Evolutionary conservation across 345 rosid genomes (phyloP).

Genomic region (Euphorbia pulcherrima): DNA sequence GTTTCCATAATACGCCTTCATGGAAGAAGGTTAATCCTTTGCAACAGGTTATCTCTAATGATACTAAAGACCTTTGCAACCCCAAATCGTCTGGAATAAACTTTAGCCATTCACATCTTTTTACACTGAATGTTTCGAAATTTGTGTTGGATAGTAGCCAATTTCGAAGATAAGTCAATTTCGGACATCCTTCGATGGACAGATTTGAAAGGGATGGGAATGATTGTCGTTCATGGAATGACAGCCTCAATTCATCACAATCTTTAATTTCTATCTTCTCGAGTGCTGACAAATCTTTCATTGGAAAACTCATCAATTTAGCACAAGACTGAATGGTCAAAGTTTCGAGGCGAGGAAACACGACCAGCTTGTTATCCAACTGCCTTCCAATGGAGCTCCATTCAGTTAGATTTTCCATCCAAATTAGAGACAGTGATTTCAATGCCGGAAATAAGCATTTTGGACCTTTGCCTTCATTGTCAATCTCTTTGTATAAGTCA

Average conservation of each 20-base stretch:
- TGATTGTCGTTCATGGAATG: neutral
- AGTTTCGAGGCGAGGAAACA: conserved; percentile 18
- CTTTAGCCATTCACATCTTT: neutral
- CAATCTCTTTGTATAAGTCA: neutral
- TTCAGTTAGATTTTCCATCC: neutral
- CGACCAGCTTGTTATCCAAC: neutral
- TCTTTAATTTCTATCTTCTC: neutral
- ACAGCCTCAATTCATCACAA: neutral
- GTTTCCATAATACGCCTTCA: too few relatives aligned
- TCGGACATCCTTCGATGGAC: neutral
- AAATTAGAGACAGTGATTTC: neutral
- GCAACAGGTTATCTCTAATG: neutral
- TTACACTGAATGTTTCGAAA: neutral
- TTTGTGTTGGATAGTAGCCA: neutral
- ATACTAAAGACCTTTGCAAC: neutral
- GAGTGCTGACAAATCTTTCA: neutral
- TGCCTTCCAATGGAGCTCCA: neutral
- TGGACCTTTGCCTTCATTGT: neutral
- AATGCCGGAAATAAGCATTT: neutral
- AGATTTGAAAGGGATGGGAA: neutral
- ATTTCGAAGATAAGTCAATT: neutral
- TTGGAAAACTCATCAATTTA: conserved; percentile 1
- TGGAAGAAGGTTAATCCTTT: too few relatives aligned
- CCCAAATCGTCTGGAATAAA: neutral
- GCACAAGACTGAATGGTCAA: neutral